Base-by-base conservation (phyloP, 1,284 basidiomycete species). In the Cutaneotrichosporon cyanovorans region DNA sequence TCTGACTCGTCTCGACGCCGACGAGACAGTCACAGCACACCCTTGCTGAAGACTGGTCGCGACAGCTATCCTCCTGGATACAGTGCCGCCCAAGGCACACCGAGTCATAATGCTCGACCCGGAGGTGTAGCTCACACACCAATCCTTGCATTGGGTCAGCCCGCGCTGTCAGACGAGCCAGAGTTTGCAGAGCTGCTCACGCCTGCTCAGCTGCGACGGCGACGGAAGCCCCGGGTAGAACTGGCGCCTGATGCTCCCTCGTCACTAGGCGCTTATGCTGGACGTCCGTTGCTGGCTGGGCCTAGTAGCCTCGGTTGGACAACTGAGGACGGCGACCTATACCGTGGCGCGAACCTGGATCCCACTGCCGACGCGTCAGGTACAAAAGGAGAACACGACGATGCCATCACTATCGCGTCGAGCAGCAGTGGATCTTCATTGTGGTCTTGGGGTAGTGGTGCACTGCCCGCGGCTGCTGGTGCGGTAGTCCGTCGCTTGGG, bases 341-440 rank as follows among this genome's bases (percentile, higher is more conserved):
- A 63, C 42, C 50, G 67, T 40, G 69, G 68, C 12, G 66, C 69
- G n/a, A n/a, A n/a, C n/a, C n/a, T n/a, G n/a, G n/a, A n/a, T n/a
- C n/a, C n/a, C 4, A 36, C 50, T 3, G 19, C 45, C 0, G 63
- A 70, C 52, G 68, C 69, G 0, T 57, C 51, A 8, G 31, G 46
- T 14, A 36, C n/a, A 9, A 10, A 35, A 1, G 40, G 34, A 3
- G 25, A 53, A 2, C 57, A 62, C 9, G 60, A 69, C 14, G 64
- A 68, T 42, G 65, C 60, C 1, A 44, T 63, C 20, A 65, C 60
- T 0, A 36, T 63, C 10, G 52, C 51, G 8, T 51, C 55, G 9
- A 56, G 54, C 5, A 59, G 56, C 42, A 63, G 61, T 21, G 63
- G 54, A 18, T 55, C 52, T 18, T 45, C 37, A 9, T 43, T 45